Conservation (phyloP, 495 filamentous ascomycete genomes). For the Penicillium taxi region DNA sequence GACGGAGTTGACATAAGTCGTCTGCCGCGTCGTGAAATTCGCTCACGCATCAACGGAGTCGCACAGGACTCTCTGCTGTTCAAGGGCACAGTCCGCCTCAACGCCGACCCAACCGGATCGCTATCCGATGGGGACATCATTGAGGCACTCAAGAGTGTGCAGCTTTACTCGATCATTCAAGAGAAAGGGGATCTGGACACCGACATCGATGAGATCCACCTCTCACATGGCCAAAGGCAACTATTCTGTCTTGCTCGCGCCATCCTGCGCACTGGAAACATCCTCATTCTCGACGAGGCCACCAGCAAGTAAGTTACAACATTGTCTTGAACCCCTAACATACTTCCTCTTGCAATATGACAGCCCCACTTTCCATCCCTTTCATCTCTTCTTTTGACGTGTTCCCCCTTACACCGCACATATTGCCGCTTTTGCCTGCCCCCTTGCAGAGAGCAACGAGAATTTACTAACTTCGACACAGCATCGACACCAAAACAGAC, state of each 20-base stretch:
- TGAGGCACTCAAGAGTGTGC: conserved; percentile 41
- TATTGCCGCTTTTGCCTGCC: not conserved
- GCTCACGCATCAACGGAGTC: conserved; percentile 42
- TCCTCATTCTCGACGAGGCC: conserved; percentile 46
- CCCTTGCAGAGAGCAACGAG: conserved; percentile 11
- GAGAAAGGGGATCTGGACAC: conserved; percentile 45
- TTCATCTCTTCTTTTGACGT: conserved; percentile 1
- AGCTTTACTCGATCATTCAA: conserved; percentile 40
- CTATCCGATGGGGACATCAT: conserved; percentile 31
- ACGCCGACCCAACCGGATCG: conserved; percentile 37
- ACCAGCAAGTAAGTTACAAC: conserved; percentile 40
- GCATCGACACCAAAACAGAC: conserved; percentile 50
- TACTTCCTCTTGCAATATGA: conserved; percentile 11
- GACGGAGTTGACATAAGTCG: conserved; percentile 42
- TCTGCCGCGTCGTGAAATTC: conserved; percentile 40
- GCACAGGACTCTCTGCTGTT: conserved; percentile 54
- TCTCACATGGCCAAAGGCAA: conserved; percentile 57
- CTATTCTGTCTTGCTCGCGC: conserved; percentile 58
- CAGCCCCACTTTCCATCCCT: conserved; percentile 2
- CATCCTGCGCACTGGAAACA: conserved; percentile 41
- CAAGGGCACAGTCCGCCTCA: conserved; percentile 37
- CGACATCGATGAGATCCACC: conserved; percentile 40
- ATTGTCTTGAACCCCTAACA: conserved; percentile 11
- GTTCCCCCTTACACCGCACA: conserved; percentile 4
- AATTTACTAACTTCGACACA: conserved; percentile 12